Conservation (phyloP, 2,329 filamentous ascomycete species). For the Alternaria consortialis region DNA sequence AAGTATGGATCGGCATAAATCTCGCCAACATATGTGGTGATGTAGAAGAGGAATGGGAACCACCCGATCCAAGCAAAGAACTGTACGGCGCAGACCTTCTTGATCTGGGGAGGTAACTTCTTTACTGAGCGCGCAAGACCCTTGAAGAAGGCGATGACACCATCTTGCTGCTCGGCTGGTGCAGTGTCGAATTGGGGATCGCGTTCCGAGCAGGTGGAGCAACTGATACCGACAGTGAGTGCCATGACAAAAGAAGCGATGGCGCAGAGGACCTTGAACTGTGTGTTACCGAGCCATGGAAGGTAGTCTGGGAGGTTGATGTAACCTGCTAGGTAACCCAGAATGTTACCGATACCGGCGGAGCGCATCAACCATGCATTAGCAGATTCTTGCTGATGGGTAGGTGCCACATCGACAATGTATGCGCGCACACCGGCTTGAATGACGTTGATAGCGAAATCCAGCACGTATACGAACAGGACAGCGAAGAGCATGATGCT, state of each 20-base stretch:
- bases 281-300: slow-evolving; percentile 83
- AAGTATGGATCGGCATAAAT: slow-evolving; percentile 89
- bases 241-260: slow-evolving; percentile 80
- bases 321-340: slow-evolving; percentile 89
- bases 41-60: slow-evolving; percentile 96
- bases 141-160: slow-evolving; percentile 80
- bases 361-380: slow-evolving; percentile 94
- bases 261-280: slow-evolving; percentile 92
- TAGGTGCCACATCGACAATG: slow-evolving; percentile 90
- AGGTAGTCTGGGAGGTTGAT: slow-evolving; percentile 77
- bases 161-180: slow-evolving; percentile 61
- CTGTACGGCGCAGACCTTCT: slow-evolving; percentile 72
- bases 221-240: slow-evolving; percentile 75
- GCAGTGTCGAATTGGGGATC: slow-evolving; percentile 79
- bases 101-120: slow-evolving; percentile 81
- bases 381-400: slow-evolving; percentile 91
- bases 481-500: slow-evolving; percentile 81
- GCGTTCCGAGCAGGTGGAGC: slow-evolving; percentile 74
- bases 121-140: slow-evolving; percentile 79
- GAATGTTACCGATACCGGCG: slow-evolving; percentile 86
- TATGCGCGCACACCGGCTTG: slow-evolving; percentile 92
- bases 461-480: slow-evolving; percentile 85
- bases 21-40: slow-evolving; percentile 91
- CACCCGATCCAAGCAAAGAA: slow-evolving; percentile 90
- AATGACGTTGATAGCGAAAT: slow-evolving; percentile 95